Evolutionary conservation across 108 stramenopile species (phyloP), one percentile per base, ranked within the genome.

Genomic region (Nitzschia sp.): DNA sequence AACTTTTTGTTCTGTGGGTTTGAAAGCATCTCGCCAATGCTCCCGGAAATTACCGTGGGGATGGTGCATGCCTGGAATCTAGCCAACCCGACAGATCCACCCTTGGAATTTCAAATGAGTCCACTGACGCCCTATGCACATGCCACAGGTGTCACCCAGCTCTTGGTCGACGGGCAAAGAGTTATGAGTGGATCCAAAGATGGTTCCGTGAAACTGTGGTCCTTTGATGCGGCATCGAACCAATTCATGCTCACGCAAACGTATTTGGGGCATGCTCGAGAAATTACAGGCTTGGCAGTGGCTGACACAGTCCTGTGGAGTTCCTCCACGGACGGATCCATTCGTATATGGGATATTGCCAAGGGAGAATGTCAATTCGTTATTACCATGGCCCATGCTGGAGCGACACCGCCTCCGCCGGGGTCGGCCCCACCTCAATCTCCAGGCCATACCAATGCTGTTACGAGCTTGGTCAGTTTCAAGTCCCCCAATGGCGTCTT

Each of bases 1-100:
- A 71, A 69, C 66, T 87, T 77, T 69, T 78, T 94, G 45, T 90
- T 89, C 69, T 89, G 86, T 70, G 92, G 88, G 13, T 91, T 90
- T 65, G 93, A 94, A 61, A 75, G 79, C 29, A 46, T 79, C 50
- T 66, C 84, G 61, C 35, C 31, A 62, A 58, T 56, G 45, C 69
- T 76, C 29, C 93, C 82, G 4, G 77, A 79, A 63, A 79, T 80
- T 9, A 76, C 75, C 9, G 90, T 86, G 8, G 93, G 93, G 2
- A 91, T 94, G 90, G 72, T 88, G 41, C 87, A 90, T 62, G 85
- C 80, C 6, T 94, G 93, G 93, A 91, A 94, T 50, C 67, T 94
- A 33, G 69, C 68, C 63, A 69, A 74, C 36, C 79, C 93, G 4
- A 53, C 55, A 32, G 84, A 87, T 35, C 90, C 93, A 6, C 92